phyloP scores from a whole-genome alignment of 129 eudicot genomes.

The Heracleum sosnowskyi region DNA sequence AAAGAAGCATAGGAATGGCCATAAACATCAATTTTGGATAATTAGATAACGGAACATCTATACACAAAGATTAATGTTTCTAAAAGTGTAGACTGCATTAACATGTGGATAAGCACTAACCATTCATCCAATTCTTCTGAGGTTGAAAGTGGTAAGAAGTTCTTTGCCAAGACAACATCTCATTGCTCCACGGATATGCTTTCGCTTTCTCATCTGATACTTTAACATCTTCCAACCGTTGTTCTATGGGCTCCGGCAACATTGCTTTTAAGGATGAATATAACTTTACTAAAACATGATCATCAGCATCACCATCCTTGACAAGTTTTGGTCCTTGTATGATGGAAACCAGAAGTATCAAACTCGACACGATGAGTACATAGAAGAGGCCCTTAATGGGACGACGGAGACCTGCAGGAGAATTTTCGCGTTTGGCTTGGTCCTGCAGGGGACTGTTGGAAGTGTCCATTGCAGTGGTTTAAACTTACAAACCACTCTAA shows the following conservation, averaged over 20 bases:
- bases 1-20: conserved; percentile 10
- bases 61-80: background rate
- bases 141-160: conserved; percentile 14
- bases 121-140: conserved; percentile 12
- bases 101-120: background rate
- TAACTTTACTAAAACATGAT: background rate
- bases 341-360: background rate
- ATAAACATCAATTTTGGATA: background rate
- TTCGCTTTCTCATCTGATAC: background rate
- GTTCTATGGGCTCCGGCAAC: background rate
- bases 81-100: background rate
- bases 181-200: background rate
- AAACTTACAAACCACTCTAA: background rate
- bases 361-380: background rate
- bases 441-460: conserved; percentile 9
- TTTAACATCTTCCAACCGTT: background rate
- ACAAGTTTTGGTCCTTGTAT: background rate
- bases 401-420: background rate
- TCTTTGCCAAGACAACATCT: conserved; percentile 14
- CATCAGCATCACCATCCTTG: background rate
- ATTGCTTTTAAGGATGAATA: background rate
- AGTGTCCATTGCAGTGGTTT: background rate
- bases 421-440: background rate
- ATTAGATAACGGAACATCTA: background rate
- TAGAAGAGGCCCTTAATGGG: conserved; percentile 2